Evolutionary conservation across 2,329 filamentous ascomycete species (phyloP), one percentile per base, ranked within the genome.

Genomic region (Trichoderma koningiopsis): DNA sequence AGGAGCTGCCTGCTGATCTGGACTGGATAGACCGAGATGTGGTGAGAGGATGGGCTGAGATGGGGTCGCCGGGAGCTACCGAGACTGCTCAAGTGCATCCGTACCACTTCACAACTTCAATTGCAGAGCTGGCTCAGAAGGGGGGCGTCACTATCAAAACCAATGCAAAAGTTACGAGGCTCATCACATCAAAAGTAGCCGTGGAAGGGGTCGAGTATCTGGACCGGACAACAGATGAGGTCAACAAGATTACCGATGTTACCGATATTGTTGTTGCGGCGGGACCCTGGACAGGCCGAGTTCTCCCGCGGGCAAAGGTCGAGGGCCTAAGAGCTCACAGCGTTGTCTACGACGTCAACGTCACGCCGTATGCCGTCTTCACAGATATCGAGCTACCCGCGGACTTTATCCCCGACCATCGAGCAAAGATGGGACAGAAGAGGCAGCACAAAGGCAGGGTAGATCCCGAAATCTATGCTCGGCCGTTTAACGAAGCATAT

Each of bases 41-140:
- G 2, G 81, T 97, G 27, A 82, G 83, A 65, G 84, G 84, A 24
- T 98, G 97, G 80, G 88, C 92, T 40, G 89, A 91, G 76, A 97
- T 98, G 93, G 93, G 93, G 29, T 73, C 77, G 1, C 82, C 83
- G 2, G 90, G 88, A 3, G 88, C 89, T 0, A 86, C 86, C 1
- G 92, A 93, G 71, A 98, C 96, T 1, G 92, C 96, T 0, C 96
- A 99, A 80, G 95, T 98, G 3, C 95, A 99, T 76, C 96, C 96
- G 0, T 92, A 91, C 71, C 89, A 93, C 56, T 98, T 99, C 77
- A 98, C 96, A 0, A 95, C 88, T 0, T 85, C 89, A 19, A 96
- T 98, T 79, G 92, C 92, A 5, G 83, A 88, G 53, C 84, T 97
- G 14, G 94, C 95, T 0, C 82, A 87, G 68, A 87, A 92, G 63